Evolutionary conservation across 2,329 filamentous ascomycete genomes (phyloP).

Genomic region (Metarhizium brunneum): DNA sequence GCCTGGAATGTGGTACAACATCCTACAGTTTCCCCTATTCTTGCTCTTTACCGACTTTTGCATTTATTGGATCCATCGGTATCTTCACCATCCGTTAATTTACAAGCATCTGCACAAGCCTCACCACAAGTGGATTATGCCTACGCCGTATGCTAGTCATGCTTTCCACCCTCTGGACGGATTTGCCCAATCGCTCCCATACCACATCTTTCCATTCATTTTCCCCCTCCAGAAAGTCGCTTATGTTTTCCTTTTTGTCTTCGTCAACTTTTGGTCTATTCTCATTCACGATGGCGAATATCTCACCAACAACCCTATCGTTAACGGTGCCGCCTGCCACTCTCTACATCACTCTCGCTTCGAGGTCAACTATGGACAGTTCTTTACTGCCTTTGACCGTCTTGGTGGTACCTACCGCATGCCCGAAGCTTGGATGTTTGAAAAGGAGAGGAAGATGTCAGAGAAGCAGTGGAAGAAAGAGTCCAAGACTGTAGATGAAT

Average conservation of each 20-base stretch:
- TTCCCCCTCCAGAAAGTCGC: constrained; percentile 89
- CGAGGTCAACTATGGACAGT: constrained; percentile 78
- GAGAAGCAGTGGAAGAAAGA: constrained; percentile 72
- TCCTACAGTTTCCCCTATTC: constrained; percentile 79
- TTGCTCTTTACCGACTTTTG: constrained; percentile 83
- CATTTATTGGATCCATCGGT: constrained; percentile 92
- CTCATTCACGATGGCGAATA: constrained; percentile 96
- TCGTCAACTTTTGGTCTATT: constrained; percentile 96
- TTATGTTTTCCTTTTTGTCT: constrained; percentile 76
- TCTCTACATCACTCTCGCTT: constrained; percentile 55
- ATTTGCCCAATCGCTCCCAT: constrained; percentile 79
- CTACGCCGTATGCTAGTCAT: constrained; percentile 83
- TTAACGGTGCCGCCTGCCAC: constrained; percentile 94
- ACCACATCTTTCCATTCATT: constrained; percentile 87
- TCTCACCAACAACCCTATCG: constrained; percentile 76
- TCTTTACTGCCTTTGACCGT: constrained; percentile 72
- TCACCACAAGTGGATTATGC: constrained; percentile 99
- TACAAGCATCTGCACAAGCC: constrained; percentile 94
- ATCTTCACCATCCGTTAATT: constrained; percentile 62
- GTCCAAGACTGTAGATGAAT: constrained; percentile 63
- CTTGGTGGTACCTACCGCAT: constrained; percentile 78
- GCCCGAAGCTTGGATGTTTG: constrained; percentile 79
- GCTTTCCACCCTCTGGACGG: constrained; percentile 94
- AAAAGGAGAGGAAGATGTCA: constrained; percentile 77
- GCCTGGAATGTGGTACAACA: constrained; percentile 69